These are phyloP conservation scores for Cryptococcus sp. DNA, from an alignment of 1,284 basidiomycete genomes.

Conservation along the genomic window DNA sequence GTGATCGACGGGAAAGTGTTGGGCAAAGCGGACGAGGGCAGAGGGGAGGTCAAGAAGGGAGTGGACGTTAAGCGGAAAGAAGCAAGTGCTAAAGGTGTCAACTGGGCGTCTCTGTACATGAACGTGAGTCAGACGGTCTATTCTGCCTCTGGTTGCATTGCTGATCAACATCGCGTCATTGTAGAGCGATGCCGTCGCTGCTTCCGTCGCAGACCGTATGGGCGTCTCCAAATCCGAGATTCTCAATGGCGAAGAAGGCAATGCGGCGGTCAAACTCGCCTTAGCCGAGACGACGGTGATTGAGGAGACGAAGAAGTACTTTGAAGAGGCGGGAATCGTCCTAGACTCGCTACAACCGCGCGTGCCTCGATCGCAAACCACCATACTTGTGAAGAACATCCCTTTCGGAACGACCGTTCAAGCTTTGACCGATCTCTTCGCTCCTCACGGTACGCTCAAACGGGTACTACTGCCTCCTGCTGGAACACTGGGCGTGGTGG, in stretches of 20 bases:
- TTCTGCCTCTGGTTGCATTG: neutral
- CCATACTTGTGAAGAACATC: constrained; percentile 94
- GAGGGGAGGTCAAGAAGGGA: constrained; percentile 69
- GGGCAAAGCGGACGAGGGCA: constrained; percentile 57
- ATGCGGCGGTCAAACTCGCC: constrained; percentile 87
- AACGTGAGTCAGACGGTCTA: constrained; percentile 67
- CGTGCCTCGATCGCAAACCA: constrained; percentile 70
- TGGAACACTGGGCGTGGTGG: constrained; percentile 91
- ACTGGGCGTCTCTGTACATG: constrained; percentile 97
- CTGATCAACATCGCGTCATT: neutral
- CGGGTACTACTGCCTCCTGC: constrained; percentile 85
- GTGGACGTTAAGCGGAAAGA: constrained; percentile 68
- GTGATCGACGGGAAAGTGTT: constrained; percentile 50
- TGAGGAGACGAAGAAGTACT: constrained; percentile 87
- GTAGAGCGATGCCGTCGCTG: constrained; percentile 84
- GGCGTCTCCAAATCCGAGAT: constrained; percentile 83
- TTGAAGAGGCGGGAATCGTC: constrained; percentile 64
- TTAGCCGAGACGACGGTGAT: constrained; percentile 96
- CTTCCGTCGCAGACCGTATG: constrained; percentile 78
- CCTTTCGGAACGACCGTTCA: constrained; percentile 82
- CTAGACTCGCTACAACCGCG: constrained; percentile 56
- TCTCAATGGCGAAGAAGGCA: constrained; percentile 60
- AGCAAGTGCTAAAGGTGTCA: constrained; percentile 78
- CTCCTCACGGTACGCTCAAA: constrained; percentile 71
- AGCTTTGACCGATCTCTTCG: constrained; percentile 77